Evolutionary conservation across 2,329 filamentous ascomycete genomes (phyloP).

Genomic region (Xylaria sp.): DNA sequence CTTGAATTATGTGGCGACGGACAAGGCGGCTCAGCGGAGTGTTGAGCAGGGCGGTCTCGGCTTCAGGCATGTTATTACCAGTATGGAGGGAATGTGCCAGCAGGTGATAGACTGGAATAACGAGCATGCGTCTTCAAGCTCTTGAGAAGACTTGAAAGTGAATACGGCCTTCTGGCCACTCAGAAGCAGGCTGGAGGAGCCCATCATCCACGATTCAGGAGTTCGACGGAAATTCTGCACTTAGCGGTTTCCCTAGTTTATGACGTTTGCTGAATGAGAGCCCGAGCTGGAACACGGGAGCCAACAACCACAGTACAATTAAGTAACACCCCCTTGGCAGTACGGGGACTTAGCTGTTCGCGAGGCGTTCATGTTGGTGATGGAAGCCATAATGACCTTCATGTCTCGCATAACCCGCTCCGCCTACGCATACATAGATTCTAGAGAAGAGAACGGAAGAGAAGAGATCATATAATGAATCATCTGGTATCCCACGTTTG

Average conservation of each 20-base stretch:
- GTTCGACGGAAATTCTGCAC: neutral
- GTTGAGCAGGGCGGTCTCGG: slow-evolving; percentile 57
- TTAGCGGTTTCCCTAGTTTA: neutral
- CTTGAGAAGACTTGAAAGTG: slow-evolving; percentile 7
- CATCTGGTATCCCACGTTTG: neutral
- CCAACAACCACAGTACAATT: too few relatives aligned
- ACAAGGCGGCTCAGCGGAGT: slow-evolving; percentile 52
- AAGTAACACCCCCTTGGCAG: neutral
- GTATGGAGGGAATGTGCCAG: slow-evolving; percentile 56
- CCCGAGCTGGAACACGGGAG: neutral
- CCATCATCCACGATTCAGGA: neutral
- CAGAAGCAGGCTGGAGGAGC: neutral
- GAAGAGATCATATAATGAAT: neutral
- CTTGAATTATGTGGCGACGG: slow-evolving; percentile 53
- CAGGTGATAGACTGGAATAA: slow-evolving; percentile 56
- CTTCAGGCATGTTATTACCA: slow-evolving; percentile 53
- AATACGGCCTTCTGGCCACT: neutral
- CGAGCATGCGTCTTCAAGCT: slow-evolving; percentile 37
- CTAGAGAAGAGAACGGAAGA: neutral
- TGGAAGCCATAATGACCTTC: neutral
- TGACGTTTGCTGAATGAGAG: neutral
- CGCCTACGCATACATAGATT: neutral
- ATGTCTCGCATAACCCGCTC: neutral
- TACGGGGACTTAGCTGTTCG: neutral
- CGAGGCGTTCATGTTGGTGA: neutral